Evolutionary conservation across 495 filamentous ascomycete species (phyloP), one percentile per base, ranked within the genome.

Genomic region (Aspergillus carlsbadensis): DNA sequence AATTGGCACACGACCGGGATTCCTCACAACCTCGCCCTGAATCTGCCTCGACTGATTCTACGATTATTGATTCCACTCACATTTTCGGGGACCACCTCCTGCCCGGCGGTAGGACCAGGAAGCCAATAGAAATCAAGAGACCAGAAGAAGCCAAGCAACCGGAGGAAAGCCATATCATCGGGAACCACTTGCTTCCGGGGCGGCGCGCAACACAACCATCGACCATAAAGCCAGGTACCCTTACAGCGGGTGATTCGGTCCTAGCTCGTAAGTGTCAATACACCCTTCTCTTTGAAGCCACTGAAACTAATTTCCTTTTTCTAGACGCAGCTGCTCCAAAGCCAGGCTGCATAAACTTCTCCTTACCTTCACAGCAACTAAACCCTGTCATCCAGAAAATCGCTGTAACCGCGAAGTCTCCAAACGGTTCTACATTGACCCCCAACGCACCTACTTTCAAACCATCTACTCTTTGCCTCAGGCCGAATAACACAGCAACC

Each of bases 171-270:
- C 61, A 60, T 46, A 42, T 65, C 14, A 51, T 57, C 40, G 65
- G 65, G 2, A 44, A 67, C 21, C 62, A 67, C 46, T 39, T 65
- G 18, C 46, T 67, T 0, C 65, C 65, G 4, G 62, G 65, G 36
- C 57, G 57, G 21, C 34, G 57, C 18, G 18, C 21, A 10, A 49
- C 5, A 10, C 34, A 37, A n/a, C 1, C 34, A 4, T 17, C 34
- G 14, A 24, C 18, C 18, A 5, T 5, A 4, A 35, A 17, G 29
- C 1, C 22, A 5, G 17, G n/a, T 26, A 18, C 31, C 10, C 13
- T 17, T n/a, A 33, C 24, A 15, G 11, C 15, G 3, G 11, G 18
- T 11, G 26, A 42, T 13, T 24, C 37, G 10, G 20, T 17, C n/a
- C 24, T 34, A 10, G 18, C 33, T 22, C 21, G 58, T 56, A 56